phyloP scores from a whole-genome alignment of 2,329 filamentous ascomycete species.

The Cordyceps tenuipes region DNA sequence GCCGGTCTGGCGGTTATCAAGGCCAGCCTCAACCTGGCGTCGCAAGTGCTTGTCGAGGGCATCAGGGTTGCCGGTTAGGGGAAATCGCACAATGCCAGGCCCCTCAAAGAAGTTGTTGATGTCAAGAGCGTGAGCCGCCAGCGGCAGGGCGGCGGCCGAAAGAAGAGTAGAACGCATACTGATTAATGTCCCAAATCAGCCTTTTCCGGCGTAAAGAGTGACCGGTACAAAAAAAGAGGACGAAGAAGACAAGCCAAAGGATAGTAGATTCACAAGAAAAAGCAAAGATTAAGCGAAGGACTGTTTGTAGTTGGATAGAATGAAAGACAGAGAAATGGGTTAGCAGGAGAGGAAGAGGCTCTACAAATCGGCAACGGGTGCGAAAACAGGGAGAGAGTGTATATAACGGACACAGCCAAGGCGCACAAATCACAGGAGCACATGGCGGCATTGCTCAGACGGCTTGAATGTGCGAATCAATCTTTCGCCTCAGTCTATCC shows the following conservation, averaged over 20 bases:
- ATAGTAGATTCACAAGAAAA: background rate
- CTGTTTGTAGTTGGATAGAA: conserved; percentile 11
- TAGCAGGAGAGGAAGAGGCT: background rate
- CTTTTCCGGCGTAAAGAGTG: conserved; percentile 20
- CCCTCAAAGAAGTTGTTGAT: conserved; percentile 12
- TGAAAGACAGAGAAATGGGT: background rate
- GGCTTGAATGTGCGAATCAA: background rate
- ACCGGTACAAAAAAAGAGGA: conserved; percentile 14
- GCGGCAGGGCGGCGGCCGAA: conserved; percentile 22
- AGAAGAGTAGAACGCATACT: conserved; percentile 25
- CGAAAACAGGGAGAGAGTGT: conserved; percentile 5
- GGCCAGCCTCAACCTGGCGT: conserved; percentile 22
- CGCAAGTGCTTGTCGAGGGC: conserved; percentile 22
- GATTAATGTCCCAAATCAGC: background rate
- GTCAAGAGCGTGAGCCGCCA: conserved; percentile 18
- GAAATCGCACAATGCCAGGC: conserved; percentile 22
- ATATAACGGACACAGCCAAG: conserved; percentile 7
- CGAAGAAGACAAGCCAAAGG: background rate
- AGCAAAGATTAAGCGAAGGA: conserved; percentile 10
- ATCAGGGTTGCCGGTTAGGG: conserved; percentile 21
- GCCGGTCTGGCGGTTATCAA: conserved; percentile 21
- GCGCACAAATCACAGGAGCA: background rate
- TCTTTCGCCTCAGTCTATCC: conserved; percentile 5
- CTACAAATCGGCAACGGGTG: background rate
- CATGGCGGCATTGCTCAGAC: background rate